phyloP scores from a whole-genome alignment of 2,329 filamentous ascomycete genomes.

The Trichoderma semiorbis region DNA sequence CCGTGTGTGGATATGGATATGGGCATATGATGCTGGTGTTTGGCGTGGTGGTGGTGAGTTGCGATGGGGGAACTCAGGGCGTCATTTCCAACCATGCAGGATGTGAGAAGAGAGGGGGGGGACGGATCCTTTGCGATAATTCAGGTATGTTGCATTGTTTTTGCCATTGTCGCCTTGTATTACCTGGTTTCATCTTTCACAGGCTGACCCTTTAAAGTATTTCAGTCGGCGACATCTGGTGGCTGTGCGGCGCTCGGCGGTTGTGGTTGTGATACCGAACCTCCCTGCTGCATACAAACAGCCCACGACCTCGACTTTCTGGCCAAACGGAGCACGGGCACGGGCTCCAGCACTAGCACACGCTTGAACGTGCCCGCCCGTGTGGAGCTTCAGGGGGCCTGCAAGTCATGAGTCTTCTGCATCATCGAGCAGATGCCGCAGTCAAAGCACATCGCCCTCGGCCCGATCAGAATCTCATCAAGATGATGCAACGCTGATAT shows the following conservation, averaged over 20 bases:
- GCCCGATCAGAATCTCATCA: not conserved
- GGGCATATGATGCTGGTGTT: not conserved
- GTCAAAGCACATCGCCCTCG: not conserved
- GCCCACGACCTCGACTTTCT: not conserved
- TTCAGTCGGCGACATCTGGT: not conserved
- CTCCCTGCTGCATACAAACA: not conserved
- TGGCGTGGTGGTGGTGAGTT: not conserved
- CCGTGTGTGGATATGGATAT: not conserved
- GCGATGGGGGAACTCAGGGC: not conserved
- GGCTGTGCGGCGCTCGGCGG: not conserved
- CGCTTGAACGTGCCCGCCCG: not conserved
- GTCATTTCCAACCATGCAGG: not conserved
- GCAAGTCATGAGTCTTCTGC: not conserved
- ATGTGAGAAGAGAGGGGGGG: not conserved
- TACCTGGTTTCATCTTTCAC: not conserved
- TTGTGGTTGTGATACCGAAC: not conserved
- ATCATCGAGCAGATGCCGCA: not conserved
- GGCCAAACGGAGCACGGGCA: not conserved
- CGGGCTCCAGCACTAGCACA: not conserved
- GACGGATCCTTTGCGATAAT: not conserved
- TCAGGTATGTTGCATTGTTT: not conserved
- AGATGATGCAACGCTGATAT: not conserved
- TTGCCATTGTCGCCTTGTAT: not conserved
- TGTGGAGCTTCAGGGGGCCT: not conserved
- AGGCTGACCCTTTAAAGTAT: not conserved